Evolutionary conservation across 345 rosid species (phyloP).

Genomic region (Gossypium arboreum): DNA sequence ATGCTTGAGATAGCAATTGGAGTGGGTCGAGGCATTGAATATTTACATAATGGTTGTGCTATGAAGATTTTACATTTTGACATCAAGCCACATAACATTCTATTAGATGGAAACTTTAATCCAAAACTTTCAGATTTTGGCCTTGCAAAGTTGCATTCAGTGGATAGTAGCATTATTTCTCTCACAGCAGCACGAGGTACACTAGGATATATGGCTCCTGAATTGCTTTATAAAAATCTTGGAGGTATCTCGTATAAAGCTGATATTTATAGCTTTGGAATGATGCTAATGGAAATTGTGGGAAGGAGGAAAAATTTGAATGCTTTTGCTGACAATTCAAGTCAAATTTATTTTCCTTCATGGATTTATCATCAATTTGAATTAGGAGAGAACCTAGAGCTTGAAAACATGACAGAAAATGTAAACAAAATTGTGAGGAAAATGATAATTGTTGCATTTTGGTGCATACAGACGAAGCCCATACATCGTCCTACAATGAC

Average conservation of each 20-base stretch:
- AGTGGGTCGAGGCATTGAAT: slow-evolving; percentile 21
- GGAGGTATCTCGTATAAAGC: slow-evolving; percentile 6
- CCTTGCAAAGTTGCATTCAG: slow-evolving; percentile 5
- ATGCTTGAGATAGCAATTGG: slow-evolving; percentile 12
- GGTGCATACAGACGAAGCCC: slow-evolving; percentile 10
- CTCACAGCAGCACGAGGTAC: slow-evolving; percentile 26
- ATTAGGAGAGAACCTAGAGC: neutral
- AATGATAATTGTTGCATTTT: slow-evolving; percentile 13
- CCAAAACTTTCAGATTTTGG: slow-evolving; percentile 12
- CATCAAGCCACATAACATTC: slow-evolving; percentile 19
- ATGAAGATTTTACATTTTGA: slow-evolving; percentile 23
- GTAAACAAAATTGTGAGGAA: slow-evolving; percentile 9
- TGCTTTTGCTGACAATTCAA: neutral
- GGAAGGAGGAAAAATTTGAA: neutral
- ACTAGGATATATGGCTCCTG: slow-evolving; percentile 7
- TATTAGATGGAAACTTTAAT: neutral
- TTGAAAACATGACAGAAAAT: neutral
- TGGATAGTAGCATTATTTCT: neutral
- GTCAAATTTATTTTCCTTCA: slow-evolving; percentile 9
- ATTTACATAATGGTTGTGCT: slow-evolving; percentile 21
- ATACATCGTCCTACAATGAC: neutral
- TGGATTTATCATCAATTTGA: slow-evolving; percentile 13
- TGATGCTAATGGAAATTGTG: slow-evolving; percentile 6
- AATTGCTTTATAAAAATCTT: neutral
- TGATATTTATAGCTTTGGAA: neutral